Evolutionary conservation across 73 alveolate species (phyloP).

Genomic region (Blepharisma stoltei): DNA sequence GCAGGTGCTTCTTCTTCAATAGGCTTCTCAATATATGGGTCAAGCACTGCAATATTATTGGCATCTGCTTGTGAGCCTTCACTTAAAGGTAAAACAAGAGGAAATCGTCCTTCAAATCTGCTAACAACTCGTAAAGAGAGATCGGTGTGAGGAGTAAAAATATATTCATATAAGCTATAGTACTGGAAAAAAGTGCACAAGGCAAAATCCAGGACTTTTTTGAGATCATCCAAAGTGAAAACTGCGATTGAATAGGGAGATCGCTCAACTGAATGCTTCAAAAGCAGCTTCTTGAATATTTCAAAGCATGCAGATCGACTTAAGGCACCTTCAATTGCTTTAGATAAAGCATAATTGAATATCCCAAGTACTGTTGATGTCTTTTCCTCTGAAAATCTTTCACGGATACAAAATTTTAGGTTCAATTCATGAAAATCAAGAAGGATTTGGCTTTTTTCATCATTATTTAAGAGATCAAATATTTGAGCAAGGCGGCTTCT

Average conservation of each 20-base stretch:
- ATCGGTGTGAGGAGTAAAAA: constrained; percentile 52
- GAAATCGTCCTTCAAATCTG: constrained; percentile 28
- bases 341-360: constrained; percentile 31
- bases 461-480: background rate
- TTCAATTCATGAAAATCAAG: constrained; percentile 49
- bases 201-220: constrained; percentile 48
- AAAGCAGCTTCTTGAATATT: constrained; percentile 39
- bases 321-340: constrained; percentile 32
- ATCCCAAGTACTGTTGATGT: constrained; percentile 44
- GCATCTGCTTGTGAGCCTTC: constrained; percentile 26
- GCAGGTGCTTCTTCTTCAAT: constrained; percentile 36
- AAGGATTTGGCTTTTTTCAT: constrained; percentile 26
- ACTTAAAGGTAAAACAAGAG: constrained; percentile 22
- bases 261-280: constrained; percentile 58
- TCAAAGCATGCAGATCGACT: constrained; percentile 36
- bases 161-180: constrained; percentile 43
- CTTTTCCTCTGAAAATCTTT: constrained; percentile 47
- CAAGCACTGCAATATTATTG: constrained; percentile 29
- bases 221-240: constrained; percentile 51
- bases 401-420: constrained; percentile 46
- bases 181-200: constrained; percentile 47
- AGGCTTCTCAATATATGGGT: constrained; percentile 22
- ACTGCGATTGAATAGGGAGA: constrained; percentile 63
- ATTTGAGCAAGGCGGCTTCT: background rate
- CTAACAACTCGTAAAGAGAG: constrained; percentile 35